Evolutionary conservation across 257 asterid species (phyloP).

Genomic region (Primulina eburnea): DNA sequence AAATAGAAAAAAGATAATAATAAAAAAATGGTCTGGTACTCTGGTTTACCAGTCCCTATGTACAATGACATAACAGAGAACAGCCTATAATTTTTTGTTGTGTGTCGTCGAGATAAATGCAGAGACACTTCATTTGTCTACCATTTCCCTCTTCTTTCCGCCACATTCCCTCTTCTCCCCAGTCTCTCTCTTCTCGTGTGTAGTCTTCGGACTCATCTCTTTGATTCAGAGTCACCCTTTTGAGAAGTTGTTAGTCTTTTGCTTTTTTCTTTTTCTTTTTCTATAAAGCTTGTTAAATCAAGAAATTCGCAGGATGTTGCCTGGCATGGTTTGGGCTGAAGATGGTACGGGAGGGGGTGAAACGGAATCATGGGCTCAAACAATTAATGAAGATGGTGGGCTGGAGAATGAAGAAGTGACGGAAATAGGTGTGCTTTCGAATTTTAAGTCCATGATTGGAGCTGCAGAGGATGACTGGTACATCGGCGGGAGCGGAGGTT

Average conservation of each 20-base stretch:
- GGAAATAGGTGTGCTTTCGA: constrained; percentile 53
- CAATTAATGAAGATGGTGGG: constrained; percentile 23
- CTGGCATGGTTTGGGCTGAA: constrained; percentile 77
- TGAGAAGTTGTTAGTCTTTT: neutral
- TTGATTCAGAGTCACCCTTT: neutral
- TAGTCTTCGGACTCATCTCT: neutral
- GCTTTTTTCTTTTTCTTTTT: neutral
- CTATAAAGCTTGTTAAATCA: neutral
- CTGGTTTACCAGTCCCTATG: neutral
- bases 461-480: constrained; percentile 72
- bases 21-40: neutral
- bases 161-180: constrained; percentile 21
- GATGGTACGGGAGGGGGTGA: constrained; percentile 47
- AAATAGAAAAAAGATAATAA: no score
- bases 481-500: constrained; percentile 14
- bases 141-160: constrained; percentile 35
- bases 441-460: constrained; percentile 77
- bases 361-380: constrained; percentile 51
- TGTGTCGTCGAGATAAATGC: neutral
- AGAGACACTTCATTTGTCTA: neutral
- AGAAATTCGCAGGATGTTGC: constrained; percentile 38
- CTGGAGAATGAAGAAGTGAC: constrained; percentile 37
- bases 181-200: constrained; percentile 11
- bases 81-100: neutral
- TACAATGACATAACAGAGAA: neutral